Evolutionary conservation across 192 early-diverging fungal genomes (phyloP), one percentile per base, ranked within the genome.

Genomic region (Pilaira anomala): DNA sequence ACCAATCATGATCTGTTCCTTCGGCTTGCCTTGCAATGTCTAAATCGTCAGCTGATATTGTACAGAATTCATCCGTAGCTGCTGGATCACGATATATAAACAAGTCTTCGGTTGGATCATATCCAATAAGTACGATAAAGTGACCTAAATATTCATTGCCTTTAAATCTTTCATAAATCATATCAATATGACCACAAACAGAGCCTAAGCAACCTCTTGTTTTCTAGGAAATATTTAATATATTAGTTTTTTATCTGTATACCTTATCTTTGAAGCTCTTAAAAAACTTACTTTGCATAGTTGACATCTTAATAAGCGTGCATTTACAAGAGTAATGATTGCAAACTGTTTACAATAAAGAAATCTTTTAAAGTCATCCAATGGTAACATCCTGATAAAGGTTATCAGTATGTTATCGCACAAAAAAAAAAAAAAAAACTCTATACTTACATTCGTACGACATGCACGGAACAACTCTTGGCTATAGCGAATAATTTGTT

Each of bases 1-100:
- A 82, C 80, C 88, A 87, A 75, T 96, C 94, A 63, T 87, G 81
- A 72, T 96, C 94, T 13, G 92, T 94, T 18, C 91, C 93, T 22
- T 69, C 68, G 7, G 88, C 71, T 46, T 75, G 73, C 49, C 88
- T 80, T 3, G 94, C 92, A 12, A 62, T 60, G 18, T 96, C 87
- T 25, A 96, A 69, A 19, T 72, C 79, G 6, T 67, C 60, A 6
- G 85, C 85, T 2, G 82, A 66, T 9, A 93, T 80, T 18, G 80
- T 74, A 67, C 94, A 96, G 55, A 91, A 72, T 48, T 87, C 81
- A 39, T 87, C 84, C 0, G 72, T 69, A 7, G 86, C 80, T 11
- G 87, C 91, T 7, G 94, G 94, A 63, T 96, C 92, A 55, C 94
- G 85, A 62, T 92, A 93, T 18, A 90, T 78, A 66, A 96, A 92